Evolutionary conservation across 2,329 filamentous ascomycete species (phyloP).

Genomic region (Didymella lethalis): DNA sequence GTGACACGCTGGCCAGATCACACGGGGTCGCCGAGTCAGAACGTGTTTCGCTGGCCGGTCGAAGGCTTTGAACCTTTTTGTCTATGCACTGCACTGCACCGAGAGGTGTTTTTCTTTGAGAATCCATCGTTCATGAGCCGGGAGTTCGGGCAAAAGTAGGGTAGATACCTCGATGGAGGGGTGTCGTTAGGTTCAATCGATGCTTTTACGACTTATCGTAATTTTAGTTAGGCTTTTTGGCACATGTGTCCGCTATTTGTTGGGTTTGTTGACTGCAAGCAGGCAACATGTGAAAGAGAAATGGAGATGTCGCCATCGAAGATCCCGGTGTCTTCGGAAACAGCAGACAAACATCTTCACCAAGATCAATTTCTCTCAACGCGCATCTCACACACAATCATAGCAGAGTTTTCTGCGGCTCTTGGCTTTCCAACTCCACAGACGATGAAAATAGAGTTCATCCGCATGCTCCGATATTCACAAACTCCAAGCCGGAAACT

Average conservation of each 20-base stretch:
- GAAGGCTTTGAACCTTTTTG: neutral
- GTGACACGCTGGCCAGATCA: neutral
- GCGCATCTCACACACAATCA: too few species aligned
- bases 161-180: slow-evolving; percentile 10
- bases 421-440: too few species aligned
- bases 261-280: neutral
- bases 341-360: too few species aligned
- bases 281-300: neutral
- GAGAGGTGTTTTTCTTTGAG: too few species aligned
- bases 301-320: neutral
- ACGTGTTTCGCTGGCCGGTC: neutral
- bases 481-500: too few species aligned
- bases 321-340: too few species aligned
- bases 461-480: too few species aligned
- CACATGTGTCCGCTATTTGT: neutral
- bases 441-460: too few species aligned
- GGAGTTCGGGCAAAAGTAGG: slow-evolving; percentile 28
- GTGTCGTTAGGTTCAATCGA: slow-evolving; percentile 15
- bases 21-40: neutral
- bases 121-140: slow-evolving; percentile 3
- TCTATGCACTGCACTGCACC: neutral
- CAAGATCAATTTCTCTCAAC: too few species aligned
- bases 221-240: neutral
- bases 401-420: too few species aligned
- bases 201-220: slow-evolving; percentile 2